Base-by-base conservation (phyloP, 1,139 yeast genomes). In the Meyerozyma guilliermondii region DNA sequence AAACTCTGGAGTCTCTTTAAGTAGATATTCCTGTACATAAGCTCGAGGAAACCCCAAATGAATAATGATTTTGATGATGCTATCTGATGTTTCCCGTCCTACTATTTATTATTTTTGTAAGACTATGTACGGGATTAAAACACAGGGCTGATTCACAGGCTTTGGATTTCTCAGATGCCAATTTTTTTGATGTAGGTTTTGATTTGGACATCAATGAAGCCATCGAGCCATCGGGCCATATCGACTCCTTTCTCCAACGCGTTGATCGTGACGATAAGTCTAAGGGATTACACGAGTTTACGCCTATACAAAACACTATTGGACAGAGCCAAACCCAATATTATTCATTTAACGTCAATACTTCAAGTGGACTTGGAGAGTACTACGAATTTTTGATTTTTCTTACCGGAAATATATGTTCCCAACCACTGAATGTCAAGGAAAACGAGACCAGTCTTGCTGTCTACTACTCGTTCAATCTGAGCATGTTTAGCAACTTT, bases 401-500 rank as follows among this genome's bases (percentile, higher is more conserved):
- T 48, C 49, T 82, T 5, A 76, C 84, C 17, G 87, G 85, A 1
- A 80, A 80, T 48, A 63, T 82, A 9, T 80, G 86, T 50, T 53
- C 62, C 7, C 65, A 75, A 44, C 86, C 87, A 0, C 47, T 50
- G 7, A 55, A 65, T 31, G 40, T 63, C 7, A 39, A 39, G 1
- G 51, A 45, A 5, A 53, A 56, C 41, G 70, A 66, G 16, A 60
- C 75, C 16, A 68, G 73, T 37, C 55, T 81, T 30, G 64, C 71
- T 5, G 71, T 81, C 0, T 76, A 73, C 49, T 77, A 74, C 53
- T 68, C 81, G 3, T 73, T 75, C 51, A 74, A 78, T 51, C 54
- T 74, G 5, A 55, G 70, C 13, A 63, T 74, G 59, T 61, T 69
- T 40, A 38, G 49, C 1, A 53, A 75, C 50, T 40, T 59, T 18